phyloP scores from a whole-genome alignment of 2,329 filamentous ascomycete genomes.

The Xylaria digitata region DNA sequence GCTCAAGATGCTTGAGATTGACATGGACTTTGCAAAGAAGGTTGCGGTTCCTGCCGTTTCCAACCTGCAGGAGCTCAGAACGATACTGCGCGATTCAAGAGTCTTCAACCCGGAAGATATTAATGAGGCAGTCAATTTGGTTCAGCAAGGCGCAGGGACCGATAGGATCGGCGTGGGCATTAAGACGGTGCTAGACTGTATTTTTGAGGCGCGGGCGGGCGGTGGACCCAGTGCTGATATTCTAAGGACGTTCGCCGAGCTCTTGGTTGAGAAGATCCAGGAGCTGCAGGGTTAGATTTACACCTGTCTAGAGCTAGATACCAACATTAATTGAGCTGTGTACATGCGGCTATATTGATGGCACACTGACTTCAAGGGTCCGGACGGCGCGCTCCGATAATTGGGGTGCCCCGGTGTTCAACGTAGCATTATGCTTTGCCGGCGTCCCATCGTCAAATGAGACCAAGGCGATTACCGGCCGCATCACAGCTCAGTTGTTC shows the following conservation, averaged over 20 bases:
- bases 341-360: not conserved
- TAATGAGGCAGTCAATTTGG: conserved; percentile 28
- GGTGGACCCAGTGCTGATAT: conserved; percentile 30
- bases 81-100: conserved; percentile 31
- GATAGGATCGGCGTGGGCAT: conserved; percentile 36
- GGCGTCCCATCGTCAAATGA: not conserved
- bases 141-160: conserved; percentile 24
- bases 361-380: not conserved
- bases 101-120: conserved; percentile 37
- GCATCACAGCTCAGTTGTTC: not conserved
- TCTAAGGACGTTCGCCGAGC: conserved; percentile 31
- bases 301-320: conserved; percentile 28
- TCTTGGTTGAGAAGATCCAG: conserved; percentile 36
- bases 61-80: conserved; percentile 28
- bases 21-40: conserved; percentile 39
- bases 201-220: conserved; percentile 37
- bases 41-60: conserved; percentile 36
- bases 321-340: not conserved
- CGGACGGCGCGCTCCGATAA: not conserved
- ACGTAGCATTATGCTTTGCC: not conserved
- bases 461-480: too few relatives aligned
- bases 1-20: conserved; percentile 40
- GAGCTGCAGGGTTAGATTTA: conserved; percentile 33
- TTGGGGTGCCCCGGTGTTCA: not conserved
- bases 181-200: conserved; percentile 38